phyloP scores from a whole-genome alignment of 805 yeast genomes.

The Kodamaea nitidulidarum region DNA sequence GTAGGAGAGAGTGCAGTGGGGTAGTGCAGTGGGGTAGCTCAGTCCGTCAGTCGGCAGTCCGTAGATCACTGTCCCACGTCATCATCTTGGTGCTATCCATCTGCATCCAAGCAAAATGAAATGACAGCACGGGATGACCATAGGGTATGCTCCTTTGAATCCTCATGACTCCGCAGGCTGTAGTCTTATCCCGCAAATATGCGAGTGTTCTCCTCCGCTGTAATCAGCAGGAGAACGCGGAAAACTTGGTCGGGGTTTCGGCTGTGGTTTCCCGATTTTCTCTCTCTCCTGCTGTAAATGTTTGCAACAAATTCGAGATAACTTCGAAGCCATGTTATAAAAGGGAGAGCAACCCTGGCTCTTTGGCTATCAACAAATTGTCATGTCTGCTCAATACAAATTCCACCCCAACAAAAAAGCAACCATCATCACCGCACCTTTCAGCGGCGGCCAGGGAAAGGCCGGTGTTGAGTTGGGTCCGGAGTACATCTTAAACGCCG shows the following conservation, averaged over 20 bases:
- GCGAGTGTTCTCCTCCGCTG: too few relatives aligned
- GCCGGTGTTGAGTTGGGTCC: conserved; percentile 95
- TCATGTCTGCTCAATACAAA: conserved; percentile 41
- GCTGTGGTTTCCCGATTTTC: conserved; percentile 4
- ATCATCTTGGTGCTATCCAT: too few relatives aligned
- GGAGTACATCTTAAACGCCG: conserved; percentile 67
- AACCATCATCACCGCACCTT: conserved; percentile 84
- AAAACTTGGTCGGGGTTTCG: neutral
- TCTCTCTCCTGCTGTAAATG: conserved; percentile 6
- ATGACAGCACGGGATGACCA: too few relatives aligned
- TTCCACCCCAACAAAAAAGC: conserved; percentile 52
- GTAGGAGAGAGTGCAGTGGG: neutral
- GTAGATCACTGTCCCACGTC: too few relatives aligned
- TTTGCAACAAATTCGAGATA: neutral
- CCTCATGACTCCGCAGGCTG: too few relatives aligned
- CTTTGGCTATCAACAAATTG: neutral
- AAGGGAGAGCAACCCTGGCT: conserved; percentile 1
- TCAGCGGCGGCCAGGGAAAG: conserved; percentile 93
- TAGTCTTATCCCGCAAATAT: too few relatives aligned
- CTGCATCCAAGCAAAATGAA: too few relatives aligned
- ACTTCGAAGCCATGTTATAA: neutral
- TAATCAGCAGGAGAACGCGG: conserved; percentile 7
- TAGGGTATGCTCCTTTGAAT: too few relatives aligned
- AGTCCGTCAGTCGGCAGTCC: too few relatives aligned
- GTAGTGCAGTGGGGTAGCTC: too few relatives aligned